Evolutionary conservation across 148 eudicot species (phyloP).

Genomic region (Fallopia convolvulus): DNA sequence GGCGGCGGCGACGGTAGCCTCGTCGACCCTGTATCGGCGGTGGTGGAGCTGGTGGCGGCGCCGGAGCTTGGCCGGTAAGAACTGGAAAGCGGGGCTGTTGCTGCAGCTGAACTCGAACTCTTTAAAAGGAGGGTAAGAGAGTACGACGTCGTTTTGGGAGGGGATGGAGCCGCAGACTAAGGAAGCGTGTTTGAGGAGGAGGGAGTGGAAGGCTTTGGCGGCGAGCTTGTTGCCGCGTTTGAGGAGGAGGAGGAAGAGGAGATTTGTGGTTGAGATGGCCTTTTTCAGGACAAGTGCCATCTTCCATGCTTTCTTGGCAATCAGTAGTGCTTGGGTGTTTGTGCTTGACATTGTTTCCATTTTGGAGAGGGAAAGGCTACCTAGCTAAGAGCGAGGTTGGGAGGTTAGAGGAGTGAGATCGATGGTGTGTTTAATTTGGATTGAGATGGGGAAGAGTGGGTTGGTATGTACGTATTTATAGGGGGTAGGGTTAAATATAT

Average conservation of each 20-base stretch:
- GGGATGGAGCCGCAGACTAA: not conserved
- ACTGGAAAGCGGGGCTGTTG: slow-evolving; percentile 40
- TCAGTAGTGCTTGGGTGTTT: not conserved
- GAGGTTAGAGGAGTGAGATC: not conserved
- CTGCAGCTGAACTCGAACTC: slow-evolving; percentile 75
- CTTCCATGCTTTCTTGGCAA: not conserved
- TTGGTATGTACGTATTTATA: no score
- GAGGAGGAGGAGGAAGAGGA: not conserved
- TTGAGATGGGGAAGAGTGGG: no score
- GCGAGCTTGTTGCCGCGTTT: not conserved
- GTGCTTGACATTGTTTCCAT: slow-evolving; percentile 3
- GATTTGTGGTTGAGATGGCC: not conserved
- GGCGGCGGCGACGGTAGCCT: slow-evolving; percentile 19
- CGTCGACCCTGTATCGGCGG: slow-evolving; percentile 17
- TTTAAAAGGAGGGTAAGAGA: slow-evolving; percentile 27
- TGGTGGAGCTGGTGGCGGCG: slow-evolving; percentile 11
- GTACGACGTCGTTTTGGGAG: slow-evolving; percentile 18
- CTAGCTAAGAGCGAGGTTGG: no score
- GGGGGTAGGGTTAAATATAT: no score
- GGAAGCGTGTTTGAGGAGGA: not conserved
- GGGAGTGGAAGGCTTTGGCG: not conserved
- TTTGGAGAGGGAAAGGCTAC: not conserved
- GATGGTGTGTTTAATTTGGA: not conserved
- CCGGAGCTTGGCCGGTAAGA: slow-evolving; percentile 17
- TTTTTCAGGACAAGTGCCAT: not conserved